Evolutionary conservation across 78 protist genomes (phyloP).

Genomic region (Guillardia theta): DNA sequence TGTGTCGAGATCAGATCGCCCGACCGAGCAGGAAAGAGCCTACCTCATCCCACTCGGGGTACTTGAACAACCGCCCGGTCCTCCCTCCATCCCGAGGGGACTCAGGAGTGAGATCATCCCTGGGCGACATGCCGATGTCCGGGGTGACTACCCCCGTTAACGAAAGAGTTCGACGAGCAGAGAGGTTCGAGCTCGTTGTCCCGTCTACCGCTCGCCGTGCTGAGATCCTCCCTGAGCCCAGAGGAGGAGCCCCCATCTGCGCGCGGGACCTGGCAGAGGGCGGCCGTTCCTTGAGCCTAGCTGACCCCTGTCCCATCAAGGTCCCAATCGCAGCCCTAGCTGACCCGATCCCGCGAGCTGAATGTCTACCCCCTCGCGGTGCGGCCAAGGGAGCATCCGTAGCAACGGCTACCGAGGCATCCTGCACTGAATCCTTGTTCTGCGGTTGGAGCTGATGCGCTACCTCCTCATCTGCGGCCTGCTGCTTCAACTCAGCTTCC

Average conservation of each 20-base stretch:
- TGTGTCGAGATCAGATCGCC: background rate
- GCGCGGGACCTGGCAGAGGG: background rate
- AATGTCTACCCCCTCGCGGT: background rate
- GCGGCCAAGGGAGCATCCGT: background rate
- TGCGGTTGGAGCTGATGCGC: background rate
- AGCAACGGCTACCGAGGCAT: background rate
- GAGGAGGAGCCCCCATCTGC: background rate
- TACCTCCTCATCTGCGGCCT: background rate
- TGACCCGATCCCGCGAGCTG: background rate
- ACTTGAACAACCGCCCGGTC: constrained; percentile 4
- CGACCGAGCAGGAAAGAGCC: too few relatives aligned
- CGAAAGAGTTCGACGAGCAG: background rate
- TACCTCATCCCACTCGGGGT: constrained; percentile 27
- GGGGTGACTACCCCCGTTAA: background rate
- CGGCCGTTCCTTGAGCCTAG: background rate
- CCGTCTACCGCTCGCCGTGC: background rate
- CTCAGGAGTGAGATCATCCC: background rate
- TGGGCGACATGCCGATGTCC: background rate
- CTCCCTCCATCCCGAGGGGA: background rate
- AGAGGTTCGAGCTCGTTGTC: too few relatives aligned
- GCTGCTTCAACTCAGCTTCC: background rate
- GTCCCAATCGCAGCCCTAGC: background rate
- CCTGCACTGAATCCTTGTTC: background rate
- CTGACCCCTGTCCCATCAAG: background rate
- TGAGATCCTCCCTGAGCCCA: background rate